phyloP scores from a whole-genome alignment of 805 yeast species.

The Candida jianshihensis region DNA sequence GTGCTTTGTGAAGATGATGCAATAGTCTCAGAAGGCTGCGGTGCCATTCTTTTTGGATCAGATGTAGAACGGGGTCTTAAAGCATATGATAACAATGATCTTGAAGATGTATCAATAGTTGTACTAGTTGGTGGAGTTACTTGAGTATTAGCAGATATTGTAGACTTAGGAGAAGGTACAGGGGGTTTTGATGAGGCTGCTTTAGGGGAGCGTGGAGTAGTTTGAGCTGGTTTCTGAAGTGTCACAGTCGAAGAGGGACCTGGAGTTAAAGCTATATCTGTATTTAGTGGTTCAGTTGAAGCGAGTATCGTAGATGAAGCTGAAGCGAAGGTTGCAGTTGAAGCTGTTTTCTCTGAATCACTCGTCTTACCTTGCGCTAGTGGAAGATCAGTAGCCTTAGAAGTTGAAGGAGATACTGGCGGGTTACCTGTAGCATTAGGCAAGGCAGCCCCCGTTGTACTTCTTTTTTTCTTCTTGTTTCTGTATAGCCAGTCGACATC shows the following conservation, averaged over 20 bases:
- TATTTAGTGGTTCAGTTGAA: slow-evolving; percentile 6
- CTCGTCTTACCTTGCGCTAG: too few species aligned
- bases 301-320: slow-evolving; percentile 10
- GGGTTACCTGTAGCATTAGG: slow-evolving; percentile 4
- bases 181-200: slow-evolving; percentile 6
- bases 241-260: slow-evolving; percentile 2
- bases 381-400: neutral
- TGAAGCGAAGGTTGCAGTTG: slow-evolving; percentile 7
- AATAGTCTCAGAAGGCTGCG: neutral
- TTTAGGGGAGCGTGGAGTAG: slow-evolving; percentile 12
- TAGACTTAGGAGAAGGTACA: slow-evolving; percentile 15
- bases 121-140: neutral
- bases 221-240: slow-evolving; percentile 4
- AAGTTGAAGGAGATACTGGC: neutral
- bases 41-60: slow-evolving; percentile 10
- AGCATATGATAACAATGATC: slow-evolving; percentile 18
- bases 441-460: slow-evolving; percentile 1
- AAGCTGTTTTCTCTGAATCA: too few species aligned
- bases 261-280: too few species aligned
- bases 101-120: slow-evolving; percentile 1
- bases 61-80: slow-evolving; percentile 21
- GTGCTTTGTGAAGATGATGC: neutral
- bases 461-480: slow-evolving; percentile 48
- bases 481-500: slow-evolving; percentile 84
- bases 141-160: slow-evolving; percentile 7